A percentile compares a stretch with the other conserved stretches of the same genome.
Conservation (phyloP, 305 asterid genomes). For the Rubia peregrina region DNA sequence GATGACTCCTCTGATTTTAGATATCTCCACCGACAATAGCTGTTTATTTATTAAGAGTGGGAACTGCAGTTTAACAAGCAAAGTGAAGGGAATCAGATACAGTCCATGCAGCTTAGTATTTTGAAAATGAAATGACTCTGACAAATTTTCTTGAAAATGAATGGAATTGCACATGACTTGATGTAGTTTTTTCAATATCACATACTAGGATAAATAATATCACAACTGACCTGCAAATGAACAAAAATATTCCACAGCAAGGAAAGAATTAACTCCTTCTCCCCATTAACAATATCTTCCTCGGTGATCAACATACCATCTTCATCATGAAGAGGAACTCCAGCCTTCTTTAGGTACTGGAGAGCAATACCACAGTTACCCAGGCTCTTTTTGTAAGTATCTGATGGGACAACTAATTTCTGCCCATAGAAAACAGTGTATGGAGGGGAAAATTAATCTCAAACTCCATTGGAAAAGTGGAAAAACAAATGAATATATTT, state of each 20-base stretch:
- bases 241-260: slow-evolving; percentile 92
- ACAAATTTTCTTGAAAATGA: neutral
- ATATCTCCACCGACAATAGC: slow-evolving; percentile 61
- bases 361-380: slow-evolving; percentile 73
- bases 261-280: slow-evolving; percentile 74
- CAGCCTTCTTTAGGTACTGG: slow-evolving; percentile 62
- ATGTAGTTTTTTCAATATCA: neutral
- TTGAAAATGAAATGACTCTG: neutral
- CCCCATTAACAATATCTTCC: slow-evolving; percentile 73
- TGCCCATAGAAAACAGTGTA: slow-evolving; percentile 22
- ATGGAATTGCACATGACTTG: neutral
- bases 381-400: slow-evolving; percentile 63
- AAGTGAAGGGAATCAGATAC: neutral
- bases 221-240: slow-evolving; percentile 66
- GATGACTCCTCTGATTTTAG: slow-evolving; percentile 52
- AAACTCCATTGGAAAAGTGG: neutral
- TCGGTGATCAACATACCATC: slow-evolving; percentile 63
- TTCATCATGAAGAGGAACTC: slow-evolving; percentile 61
- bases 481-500: no score
- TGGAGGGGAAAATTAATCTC: neutral
- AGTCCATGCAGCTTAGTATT: neutral
- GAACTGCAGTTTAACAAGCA: slow-evolving; percentile 49
- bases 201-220: slow-evolving; percentile 1
- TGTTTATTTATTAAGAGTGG: slow-evolving; percentile 67
- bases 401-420: slow-evolving; percentile 88